These are phyloP conservation scores for Ceratobasidium sp. DNA, from an alignment of 1,284 basidiomycete species.

Conservation along the genomic window DNA sequence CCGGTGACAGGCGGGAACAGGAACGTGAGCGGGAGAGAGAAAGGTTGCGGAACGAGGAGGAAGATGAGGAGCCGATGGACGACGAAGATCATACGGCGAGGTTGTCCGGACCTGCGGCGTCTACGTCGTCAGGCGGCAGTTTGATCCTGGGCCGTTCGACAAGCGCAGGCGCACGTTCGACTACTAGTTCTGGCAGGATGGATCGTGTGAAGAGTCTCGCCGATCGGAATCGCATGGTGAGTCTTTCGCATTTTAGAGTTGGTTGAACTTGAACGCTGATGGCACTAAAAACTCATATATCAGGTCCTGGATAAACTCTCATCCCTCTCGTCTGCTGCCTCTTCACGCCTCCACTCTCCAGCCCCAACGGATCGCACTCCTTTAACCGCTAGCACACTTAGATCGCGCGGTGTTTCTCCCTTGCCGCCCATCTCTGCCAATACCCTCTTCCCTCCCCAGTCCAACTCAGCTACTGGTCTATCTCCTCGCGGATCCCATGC, in stretches of 20 bases:
- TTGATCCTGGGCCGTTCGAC: conserved; percentile 29
- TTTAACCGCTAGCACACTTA: conserved; percentile 31
- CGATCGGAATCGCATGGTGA: conserved; percentile 45
- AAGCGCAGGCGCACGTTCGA: conserved; percentile 31
- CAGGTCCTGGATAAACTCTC: conserved; percentile 44
- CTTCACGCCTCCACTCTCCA: conserved; percentile 27
- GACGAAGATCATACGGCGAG: conserved; percentile 47
- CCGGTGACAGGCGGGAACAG: conserved; percentile 24
- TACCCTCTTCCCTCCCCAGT: conserved; percentile 36
- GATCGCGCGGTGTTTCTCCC: conserved; percentile 20
- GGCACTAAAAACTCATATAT: not conserved
- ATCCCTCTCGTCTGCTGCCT: conserved; percentile 39
- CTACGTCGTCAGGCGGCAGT: conserved; percentile 34
- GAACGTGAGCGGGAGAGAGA: conserved; percentile 5
- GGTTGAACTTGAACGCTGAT: not conserved
- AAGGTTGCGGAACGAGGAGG: conserved; percentile 2
- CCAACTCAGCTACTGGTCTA: conserved; percentile 11
- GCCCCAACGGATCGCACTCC: conserved; percentile 29
- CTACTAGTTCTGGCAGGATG: conserved; percentile 38
- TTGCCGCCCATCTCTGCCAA: conserved; percentile 33
- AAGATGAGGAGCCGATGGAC: conserved; percentile 42
- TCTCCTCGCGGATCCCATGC: conserved; percentile 20
- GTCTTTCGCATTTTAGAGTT: not conserved
- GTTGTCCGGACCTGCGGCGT: conserved; percentile 32
- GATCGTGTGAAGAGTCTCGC: conserved; percentile 41